phyloP scores from a whole-genome alignment of 139 green algal species.

The Zygnema cylindricum region DNA sequence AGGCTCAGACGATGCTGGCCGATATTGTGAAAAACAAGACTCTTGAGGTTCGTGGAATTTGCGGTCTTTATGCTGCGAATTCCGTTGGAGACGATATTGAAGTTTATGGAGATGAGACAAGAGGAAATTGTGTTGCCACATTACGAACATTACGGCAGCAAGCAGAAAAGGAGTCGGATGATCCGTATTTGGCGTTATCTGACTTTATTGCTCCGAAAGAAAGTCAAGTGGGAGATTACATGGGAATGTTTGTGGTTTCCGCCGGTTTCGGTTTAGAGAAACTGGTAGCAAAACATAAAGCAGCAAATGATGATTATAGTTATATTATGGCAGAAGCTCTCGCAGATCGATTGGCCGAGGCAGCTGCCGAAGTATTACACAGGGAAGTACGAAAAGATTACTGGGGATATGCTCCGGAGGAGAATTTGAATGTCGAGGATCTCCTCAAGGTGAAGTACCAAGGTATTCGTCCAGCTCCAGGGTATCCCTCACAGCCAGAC shows the following conservation, averaged over 20 bases:
- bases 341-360: constrained; percentile 95
- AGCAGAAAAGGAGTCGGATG: constrained; percentile 84
- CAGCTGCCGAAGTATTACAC: constrained; percentile 95
- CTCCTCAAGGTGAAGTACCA: constrained; percentile 98
- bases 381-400: constrained; percentile 83
- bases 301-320: constrained; percentile 68
- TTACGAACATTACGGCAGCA: constrained; percentile 73
- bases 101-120: constrained; percentile 76
- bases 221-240: constrained; percentile 87
- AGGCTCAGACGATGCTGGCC: constrained; percentile 77
- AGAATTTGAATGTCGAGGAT: constrained; percentile 86
- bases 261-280: constrained; percentile 89
- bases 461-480: constrained; percentile 94
- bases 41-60: constrained; percentile 81
- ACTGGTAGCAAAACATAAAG: constrained; percentile 80
- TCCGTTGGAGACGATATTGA: constrained; percentile 94
- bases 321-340: constrained; percentile 99
- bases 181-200: constrained; percentile 88
- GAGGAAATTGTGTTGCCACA: constrained; percentile 48
- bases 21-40: constrained; percentile 89
- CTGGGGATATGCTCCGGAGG: constrained; percentile 93
- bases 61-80: constrained; percentile 92
- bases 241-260: constrained; percentile 89
- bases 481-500: constrained; percentile 98
- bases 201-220: constrained; percentile 94